These are phyloP conservation scores for Blastomyces percursus DNA, from an alignment of 2,329 filamentous ascomycete genomes.

Conservation along the genomic window DNA sequence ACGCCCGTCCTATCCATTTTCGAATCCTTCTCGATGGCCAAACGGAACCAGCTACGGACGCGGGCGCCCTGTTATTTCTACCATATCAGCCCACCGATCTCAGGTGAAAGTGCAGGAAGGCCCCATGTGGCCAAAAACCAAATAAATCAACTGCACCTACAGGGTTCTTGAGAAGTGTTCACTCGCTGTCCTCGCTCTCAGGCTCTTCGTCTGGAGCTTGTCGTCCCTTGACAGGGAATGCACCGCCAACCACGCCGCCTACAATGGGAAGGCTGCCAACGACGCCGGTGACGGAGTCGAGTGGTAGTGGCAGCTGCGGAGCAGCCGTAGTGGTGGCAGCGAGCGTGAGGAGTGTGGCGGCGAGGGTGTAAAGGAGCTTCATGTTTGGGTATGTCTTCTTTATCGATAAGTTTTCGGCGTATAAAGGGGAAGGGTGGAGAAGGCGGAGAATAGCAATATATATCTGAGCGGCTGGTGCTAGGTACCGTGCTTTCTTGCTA, in stretches of 20 bases:
- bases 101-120: neutral
- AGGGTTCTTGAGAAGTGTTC: neutral
- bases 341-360: neutral
- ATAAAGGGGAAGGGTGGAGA: neutral
- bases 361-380: neutral
- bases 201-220: neutral
- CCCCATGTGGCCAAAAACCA: neutral
- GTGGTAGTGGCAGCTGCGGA: neutral
- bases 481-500: neutral
- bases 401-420: neutral
- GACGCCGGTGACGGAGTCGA: neutral
- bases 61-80: too few relatives aligned
- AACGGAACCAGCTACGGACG: neutral
- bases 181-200: neutral
- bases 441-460: neutral
- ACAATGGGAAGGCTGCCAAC: neutral
- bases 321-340: neutral
- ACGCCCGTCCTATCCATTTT: neutral
- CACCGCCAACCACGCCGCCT: constrained; percentile 16
- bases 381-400: neutral
- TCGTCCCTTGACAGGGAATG: constrained; percentile 13
- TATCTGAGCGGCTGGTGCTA: neutral
- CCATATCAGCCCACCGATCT: neutral
- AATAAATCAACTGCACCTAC: neutral
- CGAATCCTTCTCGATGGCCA: neutral